phyloP scores from a whole-genome alignment of 495 filamentous ascomycete species.

The Hypoxylon lenormandii region DNA sequence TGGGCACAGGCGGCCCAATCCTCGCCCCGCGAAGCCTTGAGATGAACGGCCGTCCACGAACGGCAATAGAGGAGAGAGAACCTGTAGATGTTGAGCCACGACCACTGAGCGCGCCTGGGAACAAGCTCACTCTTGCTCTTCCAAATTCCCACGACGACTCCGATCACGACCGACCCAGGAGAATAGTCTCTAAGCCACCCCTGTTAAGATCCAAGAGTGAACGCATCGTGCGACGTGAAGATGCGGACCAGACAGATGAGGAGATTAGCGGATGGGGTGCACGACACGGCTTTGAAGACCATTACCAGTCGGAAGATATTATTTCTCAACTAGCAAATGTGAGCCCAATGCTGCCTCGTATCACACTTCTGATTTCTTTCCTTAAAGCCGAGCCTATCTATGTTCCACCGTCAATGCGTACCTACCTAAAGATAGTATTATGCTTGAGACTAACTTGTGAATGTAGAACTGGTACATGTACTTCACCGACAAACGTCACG shows the following conservation, averaged over 20 bases:
- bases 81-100: constrained; percentile 43
- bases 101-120: constrained; percentile 51
- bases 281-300: constrained; percentile 76
- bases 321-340: constrained; percentile 69
- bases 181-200: constrained; percentile 65
- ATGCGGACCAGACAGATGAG: constrained; percentile 53
- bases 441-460: constrained; percentile 52
- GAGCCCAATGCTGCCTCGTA: constrained; percentile 44
- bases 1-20: constrained; percentile 33
- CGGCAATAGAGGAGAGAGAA: constrained; percentile 45
- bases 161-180: constrained; percentile 41
- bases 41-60: constrained; percentile 41
- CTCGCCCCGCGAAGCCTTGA: constrained; percentile 29
- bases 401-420: constrained; percentile 34
- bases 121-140: constrained; percentile 37
- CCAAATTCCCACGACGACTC: constrained; percentile 46
- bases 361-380: constrained; percentile 49
- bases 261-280: constrained; percentile 65
- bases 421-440: constrained; percentile 6
- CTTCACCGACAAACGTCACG: constrained; percentile 95
- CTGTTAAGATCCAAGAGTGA: constrained; percentile 79
- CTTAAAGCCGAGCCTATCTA: constrained; percentile 54
- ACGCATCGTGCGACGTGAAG: constrained; percentile 66
- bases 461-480: constrained; percentile 96
- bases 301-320: constrained; percentile 75